phyloP scores from a whole-genome alignment of 2,329 filamentous ascomycete species.

The Aspergillus pseudoviridinutans region DNA sequence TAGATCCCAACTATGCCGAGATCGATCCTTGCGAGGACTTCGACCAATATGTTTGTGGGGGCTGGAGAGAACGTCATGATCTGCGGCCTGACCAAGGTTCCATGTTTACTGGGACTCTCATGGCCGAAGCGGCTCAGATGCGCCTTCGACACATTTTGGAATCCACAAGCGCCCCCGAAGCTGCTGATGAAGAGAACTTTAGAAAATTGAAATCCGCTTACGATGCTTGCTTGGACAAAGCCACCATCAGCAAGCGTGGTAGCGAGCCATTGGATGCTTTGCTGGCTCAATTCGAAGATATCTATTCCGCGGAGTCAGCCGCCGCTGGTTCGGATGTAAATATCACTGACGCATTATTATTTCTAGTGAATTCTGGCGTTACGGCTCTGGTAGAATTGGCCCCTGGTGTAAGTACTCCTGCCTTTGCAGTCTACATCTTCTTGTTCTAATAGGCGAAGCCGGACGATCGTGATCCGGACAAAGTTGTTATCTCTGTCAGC shows the following conservation, averaged over 20 bases:
- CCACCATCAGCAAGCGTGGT: constrained; percentile 53
- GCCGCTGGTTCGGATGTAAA: constrained; percentile 19
- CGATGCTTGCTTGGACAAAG: constrained; percentile 62
- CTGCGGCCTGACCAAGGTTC: constrained; percentile 61
- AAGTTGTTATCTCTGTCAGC: constrained; percentile 46
- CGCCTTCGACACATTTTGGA: constrained; percentile 62
- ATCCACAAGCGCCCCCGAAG: constrained; percentile 40
- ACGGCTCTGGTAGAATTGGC: constrained; percentile 29
- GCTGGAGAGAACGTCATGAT: constrained; percentile 62
- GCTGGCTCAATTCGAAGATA: constrained; percentile 49
- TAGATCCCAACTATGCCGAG: constrained; percentile 58
- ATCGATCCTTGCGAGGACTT: constrained; percentile 69
- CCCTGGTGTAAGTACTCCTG: constrained; percentile 28
- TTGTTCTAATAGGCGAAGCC: constrained; percentile 27
- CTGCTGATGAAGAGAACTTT: constrained; percentile 50
- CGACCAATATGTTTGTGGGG: constrained; percentile 63
- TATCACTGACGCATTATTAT: constrained; percentile 35
- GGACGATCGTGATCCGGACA: constrained; percentile 54
- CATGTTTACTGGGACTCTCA: constrained; percentile 57
- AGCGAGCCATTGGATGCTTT: constrained; percentile 54
- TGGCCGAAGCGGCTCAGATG: constrained; percentile 58
- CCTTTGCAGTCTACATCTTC: not conserved
- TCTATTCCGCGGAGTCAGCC: constrained; percentile 39
- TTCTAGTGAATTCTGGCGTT: constrained; percentile 36
- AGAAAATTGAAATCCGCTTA: constrained; percentile 62